Evolutionary conservation across 2,329 filamentous ascomycete species (phyloP).

Genomic region (Neopestalotiopsis sp.): DNA sequence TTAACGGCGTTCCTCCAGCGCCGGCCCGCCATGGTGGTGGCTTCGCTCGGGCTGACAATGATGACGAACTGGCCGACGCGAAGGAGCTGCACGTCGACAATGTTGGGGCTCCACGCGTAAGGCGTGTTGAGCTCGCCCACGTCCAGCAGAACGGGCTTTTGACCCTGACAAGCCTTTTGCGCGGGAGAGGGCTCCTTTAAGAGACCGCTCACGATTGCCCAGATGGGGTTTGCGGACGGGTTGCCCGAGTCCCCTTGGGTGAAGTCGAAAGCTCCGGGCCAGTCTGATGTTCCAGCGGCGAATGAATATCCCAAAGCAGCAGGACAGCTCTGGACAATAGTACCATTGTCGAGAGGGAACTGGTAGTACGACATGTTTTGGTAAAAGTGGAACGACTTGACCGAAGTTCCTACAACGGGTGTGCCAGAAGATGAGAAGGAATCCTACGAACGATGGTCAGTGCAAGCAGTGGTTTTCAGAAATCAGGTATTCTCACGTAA

Average conservation of each 20-base stretch:
- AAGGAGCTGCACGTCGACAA: slow-evolving; percentile 84
- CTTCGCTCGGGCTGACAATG: slow-evolving; percentile 85
- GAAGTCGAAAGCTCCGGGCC: slow-evolving; percentile 88
- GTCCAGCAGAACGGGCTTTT: slow-evolving; percentile 86
- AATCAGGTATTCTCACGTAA: slow-evolving; percentile 36
- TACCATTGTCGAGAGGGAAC: slow-evolving; percentile 76
- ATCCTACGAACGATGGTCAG: slow-evolving; percentile 41
- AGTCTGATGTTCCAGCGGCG: slow-evolving; percentile 87
- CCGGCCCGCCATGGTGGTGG: slow-evolving; percentile 88
- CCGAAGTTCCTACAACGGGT: slow-evolving; percentile 64
- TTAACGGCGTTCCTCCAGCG: slow-evolving; percentile 79
- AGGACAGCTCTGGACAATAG: slow-evolving; percentile 74
- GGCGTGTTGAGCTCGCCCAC: slow-evolving; percentile 77
- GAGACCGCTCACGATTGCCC: slow-evolving; percentile 74
- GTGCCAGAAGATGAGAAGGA: slow-evolving; percentile 51
- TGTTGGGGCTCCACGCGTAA: slow-evolving; percentile 87
- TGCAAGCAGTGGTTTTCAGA: not conserved
- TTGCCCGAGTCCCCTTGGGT: slow-evolving; percentile 78
- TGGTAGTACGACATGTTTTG: slow-evolving; percentile 76
- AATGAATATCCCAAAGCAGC: slow-evolving; percentile 89
- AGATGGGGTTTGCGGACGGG: slow-evolving; percentile 75
- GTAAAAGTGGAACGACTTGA: slow-evolving; percentile 82
- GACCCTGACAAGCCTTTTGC: slow-evolving; percentile 76
- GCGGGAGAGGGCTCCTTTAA: slow-evolving; percentile 71
- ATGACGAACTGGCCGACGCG: slow-evolving; percentile 85